A percentile compares a stretch with the other conserved stretches of the same genome.
phyloP scores from a whole-genome alignment of 2,329 filamentous ascomycete genomes.

The Cladophialophora yegresii region DNA sequence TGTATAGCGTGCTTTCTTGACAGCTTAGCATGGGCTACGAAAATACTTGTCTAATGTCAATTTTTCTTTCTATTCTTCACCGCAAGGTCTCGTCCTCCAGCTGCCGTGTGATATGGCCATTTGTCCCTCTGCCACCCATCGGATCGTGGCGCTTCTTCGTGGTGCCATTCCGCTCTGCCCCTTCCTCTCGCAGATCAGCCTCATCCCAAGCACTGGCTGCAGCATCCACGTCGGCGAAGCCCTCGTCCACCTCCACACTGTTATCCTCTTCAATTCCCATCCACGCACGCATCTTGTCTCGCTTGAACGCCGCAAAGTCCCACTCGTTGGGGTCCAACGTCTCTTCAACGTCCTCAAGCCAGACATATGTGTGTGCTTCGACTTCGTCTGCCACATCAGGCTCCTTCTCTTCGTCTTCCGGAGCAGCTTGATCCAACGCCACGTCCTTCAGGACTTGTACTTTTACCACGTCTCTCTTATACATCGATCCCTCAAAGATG shows the following conservation, averaged over 20 bases:
- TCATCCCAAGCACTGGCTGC: conserved; percentile 24
- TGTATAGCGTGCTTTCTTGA: conserved; percentile 19
- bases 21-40: conserved; percentile 27
- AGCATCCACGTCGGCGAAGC: conserved; percentile 37
- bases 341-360: conserved; percentile 46
- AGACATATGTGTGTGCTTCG: conserved; percentile 67
- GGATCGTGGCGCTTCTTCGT: conserved; percentile 26
- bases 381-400: conserved; percentile 42
- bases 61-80: conserved; percentile 11
- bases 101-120: conserved; percentile 35
- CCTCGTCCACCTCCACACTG: conserved; percentile 44
- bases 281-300: conserved; percentile 69
- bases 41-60: conserved; percentile 33
- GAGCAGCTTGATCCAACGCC: conserved; percentile 36
- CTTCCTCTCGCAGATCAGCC: background rate
- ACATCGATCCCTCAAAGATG: conserved; percentile 77
- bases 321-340: conserved; percentile 73
- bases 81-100: conserved; percentile 23
- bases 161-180: background rate
- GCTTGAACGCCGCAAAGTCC: conserved; percentile 82
- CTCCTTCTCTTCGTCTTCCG: conserved; percentile 39
- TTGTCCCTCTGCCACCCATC: conserved; percentile 35
- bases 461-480: conserved; percentile 57
- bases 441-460: conserved; percentile 47
- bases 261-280: conserved; percentile 44